Evolutionary conservation across 2,329 filamentous ascomycete genomes (phyloP).

Genomic region (Cytospora leucostoma): DNA sequence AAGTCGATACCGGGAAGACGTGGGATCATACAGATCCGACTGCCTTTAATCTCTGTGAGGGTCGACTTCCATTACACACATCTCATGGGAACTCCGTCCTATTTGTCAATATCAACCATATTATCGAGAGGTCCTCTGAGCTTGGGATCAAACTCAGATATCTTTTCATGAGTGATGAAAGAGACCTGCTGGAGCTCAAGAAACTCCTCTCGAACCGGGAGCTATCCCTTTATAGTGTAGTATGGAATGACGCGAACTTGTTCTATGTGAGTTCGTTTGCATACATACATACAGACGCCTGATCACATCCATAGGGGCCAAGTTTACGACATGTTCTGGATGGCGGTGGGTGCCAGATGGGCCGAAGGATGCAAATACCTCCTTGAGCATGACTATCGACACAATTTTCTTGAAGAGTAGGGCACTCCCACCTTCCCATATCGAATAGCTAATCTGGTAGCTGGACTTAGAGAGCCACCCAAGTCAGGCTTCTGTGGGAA

Average conservation of each 20-base stretch:
- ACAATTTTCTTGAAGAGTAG: background rate
- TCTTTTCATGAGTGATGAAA: background rate
- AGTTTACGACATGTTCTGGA: background rate
- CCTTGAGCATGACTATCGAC: background rate
- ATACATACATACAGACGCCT: background rate
- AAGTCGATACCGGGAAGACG: background rate
- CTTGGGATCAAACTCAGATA: background rate
- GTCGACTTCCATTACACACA: background rate
- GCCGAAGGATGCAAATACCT: conserved; percentile 1
- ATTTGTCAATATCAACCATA: background rate
- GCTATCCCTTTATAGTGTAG: background rate
- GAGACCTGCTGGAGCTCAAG: background rate
- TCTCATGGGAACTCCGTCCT: conserved; percentile 1
- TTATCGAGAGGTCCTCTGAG: background rate
- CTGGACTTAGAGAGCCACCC: background rate
- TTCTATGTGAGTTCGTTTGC: background rate
- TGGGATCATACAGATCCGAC: background rate
- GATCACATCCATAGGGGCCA: background rate
- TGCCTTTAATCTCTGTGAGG: background rate
- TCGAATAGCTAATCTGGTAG: too few relatives aligned
- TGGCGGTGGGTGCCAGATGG: background rate
- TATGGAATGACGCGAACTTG: background rate
- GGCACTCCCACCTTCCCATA: background rate
- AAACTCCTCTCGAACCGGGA: background rate
- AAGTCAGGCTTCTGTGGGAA: background rate